Base-by-base conservation (phyloP, 805 yeast species). In the Ogataea haglerorum region DNA sequence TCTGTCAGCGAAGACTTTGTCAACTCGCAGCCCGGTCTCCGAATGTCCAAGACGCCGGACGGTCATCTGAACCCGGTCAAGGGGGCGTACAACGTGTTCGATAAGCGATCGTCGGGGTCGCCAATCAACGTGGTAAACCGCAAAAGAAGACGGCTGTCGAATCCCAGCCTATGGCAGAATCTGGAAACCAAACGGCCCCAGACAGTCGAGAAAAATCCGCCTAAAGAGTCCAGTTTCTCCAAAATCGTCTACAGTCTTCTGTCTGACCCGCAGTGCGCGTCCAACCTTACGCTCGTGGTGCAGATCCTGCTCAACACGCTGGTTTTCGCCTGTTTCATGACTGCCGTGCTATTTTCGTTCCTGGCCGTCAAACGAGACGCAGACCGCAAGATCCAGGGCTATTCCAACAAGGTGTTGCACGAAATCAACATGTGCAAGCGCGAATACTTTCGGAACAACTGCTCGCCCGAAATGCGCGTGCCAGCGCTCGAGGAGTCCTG, bases 401-500 rank as follows among this genome's bases (percentile, higher is more conserved):
- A 82, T 49, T 73, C 82, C 0, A 60, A 74, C 5, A 82, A 80
- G 25, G 76, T 80, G 0, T 57, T 78, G 10, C 77, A 76, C 40
- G 85, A 82, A 51, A 85, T 86, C 35, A 73, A 81, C 10, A 45
- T 67, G 22, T 91, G 99, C 61, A 68, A 82, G 6, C 67, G 80
- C 26, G 82, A 85, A 42, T 91, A 83, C 55, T 60, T 73, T 10
- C 61, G 80, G 21, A 90, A 91, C 61, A 76, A 81, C 49, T 91
- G 99, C 58, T 70, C 76, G 2, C 75, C 77, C 4, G 79, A 69
- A 3, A 51, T 54, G 33, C 67, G 91, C 10, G 90, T 80, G 0
- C 96, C 95, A 0, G 89, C 87, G 0, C 60, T 88, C 13, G 93
- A 83, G 51, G 61, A 64, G 2, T 65, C 76, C 10, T 91, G 99